phyloP scores from a whole-genome alignment of 2,329 filamentous ascomycete species.

The Erysiphe pulchra region DNA sequence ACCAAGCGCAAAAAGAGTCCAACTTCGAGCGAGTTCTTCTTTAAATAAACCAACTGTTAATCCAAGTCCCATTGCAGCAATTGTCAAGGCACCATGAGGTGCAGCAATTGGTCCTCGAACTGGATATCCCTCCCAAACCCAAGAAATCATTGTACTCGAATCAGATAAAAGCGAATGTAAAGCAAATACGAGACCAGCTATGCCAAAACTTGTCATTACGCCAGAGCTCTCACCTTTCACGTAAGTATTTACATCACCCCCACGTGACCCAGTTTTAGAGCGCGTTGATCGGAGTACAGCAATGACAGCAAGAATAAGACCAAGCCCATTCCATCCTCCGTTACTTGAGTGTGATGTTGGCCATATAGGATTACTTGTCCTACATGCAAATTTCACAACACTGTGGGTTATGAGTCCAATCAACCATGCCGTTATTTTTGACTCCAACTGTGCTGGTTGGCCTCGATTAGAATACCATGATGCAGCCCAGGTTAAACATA shows the following conservation, averaged over 20 bases:
- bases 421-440: constrained; percentile 54
- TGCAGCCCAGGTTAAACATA: constrained; percentile 63
- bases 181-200: constrained; percentile 67
- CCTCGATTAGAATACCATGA: constrained; percentile 55
- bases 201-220: constrained; percentile 45
- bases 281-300: constrained; percentile 55
- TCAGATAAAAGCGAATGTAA: constrained; percentile 86
- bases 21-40: constrained; percentile 46
- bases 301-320: constrained; percentile 48
- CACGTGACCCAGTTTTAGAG: constrained; percentile 23
- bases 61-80: constrained; percentile 67
- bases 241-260: constrained; percentile 16
- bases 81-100: constrained; percentile 71
- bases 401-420: constrained; percentile 67
- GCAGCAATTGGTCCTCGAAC: constrained; percentile 67
- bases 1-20: constrained; percentile 57
- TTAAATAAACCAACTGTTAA: constrained; percentile 50
- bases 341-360: constrained; percentile 75
- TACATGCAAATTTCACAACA: constrained; percentile 74
- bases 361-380: constrained; percentile 94
- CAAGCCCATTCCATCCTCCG: constrained; percentile 77
- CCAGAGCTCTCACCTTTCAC: constrained; percentile 40
- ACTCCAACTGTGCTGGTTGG: constrained; percentile 53
- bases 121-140: constrained; percentile 94
- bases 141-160: constrained; percentile 94